Conservation (phyloP, 108 stramenopile species). For the Discostella stelligeroides region DNA sequence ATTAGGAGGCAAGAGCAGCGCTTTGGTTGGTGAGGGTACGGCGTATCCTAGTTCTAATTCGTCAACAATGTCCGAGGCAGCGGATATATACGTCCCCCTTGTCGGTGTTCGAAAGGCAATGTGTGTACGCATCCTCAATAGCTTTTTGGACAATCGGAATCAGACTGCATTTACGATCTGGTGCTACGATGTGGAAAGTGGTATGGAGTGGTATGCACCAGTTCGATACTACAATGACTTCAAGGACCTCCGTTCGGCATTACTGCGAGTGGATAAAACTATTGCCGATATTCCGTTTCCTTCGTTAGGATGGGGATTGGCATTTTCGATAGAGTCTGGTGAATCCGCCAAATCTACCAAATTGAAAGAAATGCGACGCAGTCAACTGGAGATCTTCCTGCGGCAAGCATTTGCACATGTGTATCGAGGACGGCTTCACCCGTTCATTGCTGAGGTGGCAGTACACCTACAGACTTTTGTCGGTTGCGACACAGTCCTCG, state of each 20-base stretch:
- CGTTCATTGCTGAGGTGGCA: constrained; percentile 69
- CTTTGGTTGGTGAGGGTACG: constrained; percentile 7
- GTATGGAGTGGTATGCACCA: constrained; percentile 86
- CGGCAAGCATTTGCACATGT: constrained; percentile 58
- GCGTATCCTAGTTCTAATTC: constrained; percentile 23
- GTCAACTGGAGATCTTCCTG: constrained; percentile 72
- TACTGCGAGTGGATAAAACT: constrained; percentile 42
- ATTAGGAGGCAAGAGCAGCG: constrained; percentile 22
- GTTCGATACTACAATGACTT: constrained; percentile 81
- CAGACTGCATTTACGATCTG: constrained; percentile 82
- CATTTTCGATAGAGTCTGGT: constrained; percentile 30
- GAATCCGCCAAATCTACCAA: constrained; percentile 49
- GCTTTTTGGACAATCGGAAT: constrained; percentile 60
- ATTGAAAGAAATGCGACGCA: constrained; percentile 49
- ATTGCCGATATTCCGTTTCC: constrained; percentile 71
- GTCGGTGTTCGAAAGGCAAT: constrained; percentile 78
- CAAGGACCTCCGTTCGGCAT: constrained; percentile 63
- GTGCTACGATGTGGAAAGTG: constrained; percentile 81
- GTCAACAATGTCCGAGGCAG: constrained; percentile 11
- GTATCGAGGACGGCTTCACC: constrained; percentile 63
- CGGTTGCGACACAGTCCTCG: constrained; percentile 59
- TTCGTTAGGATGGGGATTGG: constrained; percentile 35
- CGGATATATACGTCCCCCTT: constrained; percentile 64
- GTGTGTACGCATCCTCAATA: constrained; percentile 76
- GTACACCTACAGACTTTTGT: constrained; percentile 87